Conservation (phyloP, 352 stramenopile genomes). For the Phytophthora podocarpi region DNA sequence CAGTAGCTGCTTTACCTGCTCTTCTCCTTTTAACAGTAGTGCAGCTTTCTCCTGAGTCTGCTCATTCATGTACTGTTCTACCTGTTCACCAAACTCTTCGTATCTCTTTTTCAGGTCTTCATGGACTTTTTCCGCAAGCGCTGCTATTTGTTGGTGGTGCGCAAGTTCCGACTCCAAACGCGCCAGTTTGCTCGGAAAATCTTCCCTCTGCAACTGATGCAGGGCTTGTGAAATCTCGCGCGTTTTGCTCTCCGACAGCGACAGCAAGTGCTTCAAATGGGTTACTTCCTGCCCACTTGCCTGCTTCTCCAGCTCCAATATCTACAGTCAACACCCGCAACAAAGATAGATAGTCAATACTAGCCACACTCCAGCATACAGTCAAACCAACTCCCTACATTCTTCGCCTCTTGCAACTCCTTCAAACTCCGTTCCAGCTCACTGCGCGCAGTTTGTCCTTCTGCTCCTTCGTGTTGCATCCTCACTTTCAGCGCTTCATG, state of each 20-base stretch:
- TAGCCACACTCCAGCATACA: too few relatives aligned
- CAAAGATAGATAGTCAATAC: conserved; percentile 13
- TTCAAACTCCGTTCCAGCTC: conserved; percentile 28
- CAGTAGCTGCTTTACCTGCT: conserved; percentile 42
- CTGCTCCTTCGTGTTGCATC: conserved; percentile 34
- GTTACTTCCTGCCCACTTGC: conserved; percentile 53
- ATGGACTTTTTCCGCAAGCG: conserved; percentile 50
- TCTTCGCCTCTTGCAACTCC: conserved; percentile 45
- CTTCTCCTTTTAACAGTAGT: conserved; percentile 37
- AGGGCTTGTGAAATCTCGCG: conserved; percentile 48
- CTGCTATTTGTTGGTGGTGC: conserved; percentile 41
- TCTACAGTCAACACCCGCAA: conserved; percentile 38
- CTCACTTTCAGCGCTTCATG: conserved; percentile 43
- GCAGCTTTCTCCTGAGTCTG: conserved; percentile 54
- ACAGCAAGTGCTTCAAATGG: conserved; percentile 62
- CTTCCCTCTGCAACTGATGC: conserved; percentile 47
- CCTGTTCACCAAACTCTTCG: conserved; percentile 72
- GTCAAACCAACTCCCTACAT: conserved; percentile 11
- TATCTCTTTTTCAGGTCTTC: conserved; percentile 69
- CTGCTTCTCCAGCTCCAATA: conserved; percentile 56
- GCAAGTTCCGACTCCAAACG: conserved; percentile 56
- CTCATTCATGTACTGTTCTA: conserved; percentile 80
- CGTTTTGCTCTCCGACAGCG: conserved; percentile 50
- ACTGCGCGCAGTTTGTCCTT: conserved; percentile 18
- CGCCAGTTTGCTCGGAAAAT: conserved; percentile 54